Conservation (phyloP, 1,139 yeast genomes). For the Hemisphaericaspora subhashii region DNA sequence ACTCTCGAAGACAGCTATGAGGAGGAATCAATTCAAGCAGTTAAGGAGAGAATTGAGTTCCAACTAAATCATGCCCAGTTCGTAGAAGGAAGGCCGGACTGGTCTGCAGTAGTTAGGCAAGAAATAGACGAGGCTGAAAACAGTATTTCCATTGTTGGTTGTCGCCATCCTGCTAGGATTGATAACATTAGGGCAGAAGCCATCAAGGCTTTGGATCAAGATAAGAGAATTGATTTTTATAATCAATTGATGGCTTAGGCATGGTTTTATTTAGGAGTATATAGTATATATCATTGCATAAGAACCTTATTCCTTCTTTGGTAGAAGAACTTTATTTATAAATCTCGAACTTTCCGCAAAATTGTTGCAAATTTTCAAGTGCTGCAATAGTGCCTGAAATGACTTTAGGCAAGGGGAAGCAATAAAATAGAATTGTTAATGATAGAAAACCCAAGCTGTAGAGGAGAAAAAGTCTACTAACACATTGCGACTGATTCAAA, state of each 20-base stretch:
- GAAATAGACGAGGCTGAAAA: conserved; percentile 27
- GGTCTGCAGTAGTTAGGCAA: conserved; percentile 20
- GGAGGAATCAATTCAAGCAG: conserved; percentile 5
- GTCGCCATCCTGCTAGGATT: conserved; percentile 41
- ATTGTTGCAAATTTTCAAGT: too few relatives aligned
- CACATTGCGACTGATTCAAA: too few relatives aligned
- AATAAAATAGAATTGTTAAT: too few relatives aligned
- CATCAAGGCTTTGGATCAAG: conserved; percentile 20
- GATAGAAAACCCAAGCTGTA: too few relatives aligned
- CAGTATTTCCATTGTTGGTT: conserved; percentile 32
- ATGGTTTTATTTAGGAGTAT: conserved; percentile 1
- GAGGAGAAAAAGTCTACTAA: too few relatives aligned
- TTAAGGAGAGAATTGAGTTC: conserved; percentile 12
- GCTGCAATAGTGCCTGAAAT: too few relatives aligned
- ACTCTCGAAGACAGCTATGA: neutral
- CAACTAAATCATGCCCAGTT: too few relatives aligned
- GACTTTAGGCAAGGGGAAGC: too few relatives aligned
- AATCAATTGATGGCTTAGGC: conserved; percentile 21
- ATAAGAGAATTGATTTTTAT: conserved; percentile 26
- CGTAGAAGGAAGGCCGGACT: conserved; percentile 29
- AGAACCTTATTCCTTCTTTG: neutral
- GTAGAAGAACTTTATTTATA: too few relatives aligned
- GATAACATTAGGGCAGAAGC: conserved; percentile 29
- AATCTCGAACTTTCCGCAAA: too few relatives aligned
- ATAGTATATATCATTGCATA: neutral